Evolutionary conservation across 2,329 filamentous ascomycete species (phyloP), one percentile per base, ranked within the genome.

Genomic region (Aspergillaceae sp.): DNA sequence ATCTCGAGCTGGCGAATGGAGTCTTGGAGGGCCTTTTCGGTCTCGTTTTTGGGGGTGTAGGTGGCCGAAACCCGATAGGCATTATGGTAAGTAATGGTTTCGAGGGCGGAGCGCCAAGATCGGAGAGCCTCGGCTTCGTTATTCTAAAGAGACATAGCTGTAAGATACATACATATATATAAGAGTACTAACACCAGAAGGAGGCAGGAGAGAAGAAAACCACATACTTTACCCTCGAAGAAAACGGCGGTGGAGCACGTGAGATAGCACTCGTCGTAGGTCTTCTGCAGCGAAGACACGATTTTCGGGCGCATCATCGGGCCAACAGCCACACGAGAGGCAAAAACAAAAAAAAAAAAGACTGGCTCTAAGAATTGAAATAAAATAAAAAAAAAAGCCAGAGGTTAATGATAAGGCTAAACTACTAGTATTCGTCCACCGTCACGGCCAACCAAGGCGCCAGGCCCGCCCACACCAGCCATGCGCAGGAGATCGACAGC

Each of bases 161-260:
- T 19, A 19, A 19, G 19, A 19, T 19, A 19, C 19, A 19, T 19
- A 19, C 19, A 19, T 41, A 28, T 45, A 40, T 29, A 35, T 32
- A 30, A 34, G 19, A 35, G 38, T 34, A n/a, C 34, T 28, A 27
- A 8, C 10, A 26, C 28, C 38, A 40, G 40, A 26, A 27, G 19
- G 36, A 38, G 7, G 35, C 9, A 38, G 27, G 36, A 8, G 11
- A 26, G 35, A 11, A 32, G 27, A 33, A 38, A 35, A 34, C 11
- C 26, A 62, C 65, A 29, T 70, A 94, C 89, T 80, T 94, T 85
- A 64, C 84, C 82, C 72, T 98, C 92, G 67, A 95, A 96, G 71
- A 95, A 96, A 44, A 95, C 87, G 35, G 91, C 91, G 1, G 90
- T 97, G 9, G 90, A 96, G 70, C 90, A 96, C 63, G 85, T 89